Percentiles rank a stretch among this genome's conserved stretches.
phyloP scores from a whole-genome alignment of 306 rosid genomes.

The cucumber (Cucumis sativus) region DNA sequence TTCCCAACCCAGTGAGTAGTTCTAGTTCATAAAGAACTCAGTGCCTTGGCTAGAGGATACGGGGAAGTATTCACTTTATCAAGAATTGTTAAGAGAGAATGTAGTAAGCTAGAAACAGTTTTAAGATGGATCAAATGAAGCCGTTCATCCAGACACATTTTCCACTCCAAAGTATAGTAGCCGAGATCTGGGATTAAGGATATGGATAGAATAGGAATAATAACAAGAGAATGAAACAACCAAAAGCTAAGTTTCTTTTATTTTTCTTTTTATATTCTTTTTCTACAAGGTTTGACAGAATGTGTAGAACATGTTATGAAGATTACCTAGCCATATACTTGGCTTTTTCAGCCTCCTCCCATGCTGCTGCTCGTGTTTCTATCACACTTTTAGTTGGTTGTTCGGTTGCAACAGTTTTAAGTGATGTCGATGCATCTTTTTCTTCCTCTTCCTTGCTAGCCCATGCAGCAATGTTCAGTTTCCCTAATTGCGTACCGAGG shows the following conservation, averaged over 20 bases:
- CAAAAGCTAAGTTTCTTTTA: not conserved
- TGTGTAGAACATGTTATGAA: not conserved
- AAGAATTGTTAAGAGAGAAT: not conserved
- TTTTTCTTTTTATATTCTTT: not conserved
- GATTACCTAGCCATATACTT: slow-evolving; percentile 78
- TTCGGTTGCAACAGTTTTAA: slow-evolving; percentile 35
- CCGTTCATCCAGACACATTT: not conserved
- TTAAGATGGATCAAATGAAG: too few relatives aligned
- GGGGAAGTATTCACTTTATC: not conserved
- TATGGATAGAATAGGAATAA: not conserved
- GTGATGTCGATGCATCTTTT: slow-evolving; percentile 71
- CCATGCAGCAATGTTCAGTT: slow-evolving; percentile 95
- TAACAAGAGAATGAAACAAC: not conserved
- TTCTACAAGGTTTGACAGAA: not conserved
- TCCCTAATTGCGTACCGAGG: slow-evolving; percentile 89
- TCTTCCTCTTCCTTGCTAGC: slow-evolving; percentile 95
- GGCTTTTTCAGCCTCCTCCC: slow-evolving; percentile 97
- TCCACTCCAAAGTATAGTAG: not conserved
- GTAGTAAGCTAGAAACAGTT: not conserved
- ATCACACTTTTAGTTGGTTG: slow-evolving; percentile 29
- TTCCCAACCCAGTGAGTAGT: too few relatives aligned
- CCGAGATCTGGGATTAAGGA: not conserved
- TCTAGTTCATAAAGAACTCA: too few relatives aligned
- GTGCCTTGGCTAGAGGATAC: too few relatives aligned
- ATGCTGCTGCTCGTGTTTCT: slow-evolving; percentile 80